phyloP scores from a whole-genome alignment of 306 rosid species.

The Dalbergia cochinchinensis region DNA sequence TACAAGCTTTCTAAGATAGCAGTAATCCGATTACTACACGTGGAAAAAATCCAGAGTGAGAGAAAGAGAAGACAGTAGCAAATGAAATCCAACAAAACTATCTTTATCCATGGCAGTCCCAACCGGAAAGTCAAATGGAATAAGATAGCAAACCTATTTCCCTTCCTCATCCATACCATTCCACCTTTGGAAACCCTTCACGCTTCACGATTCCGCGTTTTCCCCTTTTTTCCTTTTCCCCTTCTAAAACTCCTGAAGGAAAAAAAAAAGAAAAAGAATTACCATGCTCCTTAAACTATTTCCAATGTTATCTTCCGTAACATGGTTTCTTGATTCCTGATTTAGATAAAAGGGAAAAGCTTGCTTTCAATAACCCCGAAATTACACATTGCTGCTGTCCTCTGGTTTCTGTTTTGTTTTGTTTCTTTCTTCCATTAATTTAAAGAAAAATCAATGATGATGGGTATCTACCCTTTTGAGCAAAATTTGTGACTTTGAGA shows the following conservation, averaged over 20 bases:
- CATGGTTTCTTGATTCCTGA: background rate
- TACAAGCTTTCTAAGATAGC: background rate
- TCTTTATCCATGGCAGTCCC: conserved; percentile 28
- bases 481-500: conserved; percentile 35
- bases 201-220: conserved; percentile 18
- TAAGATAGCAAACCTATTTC: background rate
- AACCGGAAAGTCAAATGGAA: conserved; percentile 37
- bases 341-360: conserved; percentile 16
- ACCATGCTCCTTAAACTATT: background rate
- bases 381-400: background rate
- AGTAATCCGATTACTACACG: conserved; percentile 1
- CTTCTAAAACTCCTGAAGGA: background rate
- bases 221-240: background rate
- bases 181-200: conserved; percentile 15
- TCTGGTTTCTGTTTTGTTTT: background rate
- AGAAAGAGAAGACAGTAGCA: background rate
- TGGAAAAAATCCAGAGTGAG: conserved; percentile 14
- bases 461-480: conserved; percentile 16
- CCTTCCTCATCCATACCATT: background rate
- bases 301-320: background rate
- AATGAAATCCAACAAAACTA: conserved; percentile 22
- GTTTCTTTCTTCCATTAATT: background rate
- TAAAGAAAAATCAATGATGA: background rate
- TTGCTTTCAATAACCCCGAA: background rate
- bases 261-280: background rate